Conservation (phyloP, 805 yeast genomes). For the Candida nemodendra region DNA sequence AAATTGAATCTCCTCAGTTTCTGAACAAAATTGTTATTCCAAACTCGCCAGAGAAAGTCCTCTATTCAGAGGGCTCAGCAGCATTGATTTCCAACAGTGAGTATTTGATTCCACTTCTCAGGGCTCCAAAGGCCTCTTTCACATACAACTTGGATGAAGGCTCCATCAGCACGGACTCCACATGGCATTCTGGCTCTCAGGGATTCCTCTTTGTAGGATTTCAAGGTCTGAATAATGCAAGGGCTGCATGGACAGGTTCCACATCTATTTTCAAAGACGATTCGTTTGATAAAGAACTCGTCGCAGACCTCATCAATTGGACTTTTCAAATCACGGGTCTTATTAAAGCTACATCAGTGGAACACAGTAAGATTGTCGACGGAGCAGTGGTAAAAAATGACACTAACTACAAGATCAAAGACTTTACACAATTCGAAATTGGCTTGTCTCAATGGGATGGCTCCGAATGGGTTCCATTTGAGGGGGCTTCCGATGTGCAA, state of each 20-base stretch:
- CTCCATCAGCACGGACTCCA: slow-evolving; percentile 34
- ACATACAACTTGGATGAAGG: slow-evolving; percentile 49
- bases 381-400: slow-evolving; percentile 35
- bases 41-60: slow-evolving; percentile 6
- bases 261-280: slow-evolving; percentile 47
- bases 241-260: slow-evolving; percentile 82
- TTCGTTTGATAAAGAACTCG: slow-evolving; percentile 36
- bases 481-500: slow-evolving; percentile 60
- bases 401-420: slow-evolving; percentile 66
- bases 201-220: slow-evolving; percentile 72
- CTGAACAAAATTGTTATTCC: slow-evolving; percentile 31
- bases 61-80: slow-evolving; percentile 50
- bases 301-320: slow-evolving; percentile 61
- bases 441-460: slow-evolving; percentile 50
- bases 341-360: slow-evolving; percentile 51
- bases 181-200: slow-evolving; percentile 83
- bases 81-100: slow-evolving; percentile 72
- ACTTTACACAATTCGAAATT: slow-evolving; percentile 56
- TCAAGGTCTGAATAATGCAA: slow-evolving; percentile 77
- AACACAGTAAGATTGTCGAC: slow-evolving; percentile 51
- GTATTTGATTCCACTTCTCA: slow-evolving; percentile 65
- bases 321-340: slow-evolving; percentile 67
- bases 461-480: slow-evolving; percentile 67
- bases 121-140: slow-evolving; percentile 64
- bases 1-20: slow-evolving; percentile 26